Conservation (phyloP, 2,329 filamentous ascomycete genomes). For the Thyridium curvatum region DNA sequence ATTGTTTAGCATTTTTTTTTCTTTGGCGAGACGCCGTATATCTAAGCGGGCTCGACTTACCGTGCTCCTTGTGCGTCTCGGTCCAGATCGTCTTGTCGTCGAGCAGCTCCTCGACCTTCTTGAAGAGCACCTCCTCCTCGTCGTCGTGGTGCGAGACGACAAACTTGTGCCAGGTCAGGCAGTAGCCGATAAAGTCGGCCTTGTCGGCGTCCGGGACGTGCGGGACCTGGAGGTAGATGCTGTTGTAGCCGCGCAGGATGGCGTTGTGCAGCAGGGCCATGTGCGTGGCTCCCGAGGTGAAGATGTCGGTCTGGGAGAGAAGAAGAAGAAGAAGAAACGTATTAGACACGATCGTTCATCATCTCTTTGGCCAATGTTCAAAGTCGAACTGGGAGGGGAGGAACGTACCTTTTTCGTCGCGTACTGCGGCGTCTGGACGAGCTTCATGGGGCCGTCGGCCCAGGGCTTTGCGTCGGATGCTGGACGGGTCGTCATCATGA, state of each 20-base stretch:
- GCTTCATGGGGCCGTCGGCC: constrained; percentile 49
- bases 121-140: constrained; percentile 51
- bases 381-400: not conserved
- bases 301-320: constrained; percentile 43
- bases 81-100: constrained; percentile 43
- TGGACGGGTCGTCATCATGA: constrained; percentile 27
- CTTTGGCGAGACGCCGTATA: too few species aligned
- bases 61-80: constrained; percentile 48
- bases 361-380: too few species aligned
- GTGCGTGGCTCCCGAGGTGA: constrained; percentile 52
- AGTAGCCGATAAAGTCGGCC: constrained; percentile 51
- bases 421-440: constrained; percentile 47
- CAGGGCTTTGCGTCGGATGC: constrained; percentile 29
- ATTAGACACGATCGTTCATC: not conserved
- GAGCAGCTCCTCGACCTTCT: constrained; percentile 45
- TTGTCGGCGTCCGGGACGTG: constrained; percentile 43
- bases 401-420: constrained; percentile 40
- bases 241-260: constrained; percentile 58
- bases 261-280: constrained; percentile 58
- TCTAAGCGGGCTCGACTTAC: too few species aligned
- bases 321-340: not conserved
- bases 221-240: constrained; percentile 54
- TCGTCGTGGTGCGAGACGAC: constrained; percentile 55
- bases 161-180: constrained; percentile 51
- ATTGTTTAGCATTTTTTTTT: too few species aligned